Conservation (phyloP, 345 rosid genomes). For the Excoecaria cochinchinensis region DNA sequence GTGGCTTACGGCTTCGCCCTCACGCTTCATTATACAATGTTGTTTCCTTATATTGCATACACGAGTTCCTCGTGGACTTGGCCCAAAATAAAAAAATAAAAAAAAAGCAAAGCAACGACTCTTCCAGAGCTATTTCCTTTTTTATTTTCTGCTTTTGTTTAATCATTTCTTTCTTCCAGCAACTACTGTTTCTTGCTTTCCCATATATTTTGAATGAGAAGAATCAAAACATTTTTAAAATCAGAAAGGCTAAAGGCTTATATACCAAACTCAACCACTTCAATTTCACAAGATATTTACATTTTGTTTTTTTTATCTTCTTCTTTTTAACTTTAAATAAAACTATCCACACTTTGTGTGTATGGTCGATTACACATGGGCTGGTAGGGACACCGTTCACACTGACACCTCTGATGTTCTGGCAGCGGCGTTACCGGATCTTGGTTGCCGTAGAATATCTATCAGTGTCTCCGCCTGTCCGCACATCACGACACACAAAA, state of each 20-base stretch:
- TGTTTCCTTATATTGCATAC: background rate
- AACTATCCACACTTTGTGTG: background rate
- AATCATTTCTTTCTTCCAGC: background rate
- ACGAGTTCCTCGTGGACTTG: constrained; percentile 16
- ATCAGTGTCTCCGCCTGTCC: constrained; percentile 79
- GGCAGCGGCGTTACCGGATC: constrained; percentile 68
- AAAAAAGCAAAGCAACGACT: background rate
- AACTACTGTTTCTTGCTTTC: background rate
- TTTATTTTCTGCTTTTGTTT: background rate
- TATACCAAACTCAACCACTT: constrained; percentile 11
- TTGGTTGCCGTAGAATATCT: constrained; percentile 82
- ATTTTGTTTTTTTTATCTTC: background rate
- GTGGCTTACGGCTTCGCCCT: background rate
- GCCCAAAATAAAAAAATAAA: too few relatives aligned
- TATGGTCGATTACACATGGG: constrained; percentile 18
- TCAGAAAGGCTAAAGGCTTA: background rate
- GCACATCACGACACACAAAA: constrained; percentile 23
- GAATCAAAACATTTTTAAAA: background rate
- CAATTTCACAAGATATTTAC: constrained; percentile 11
- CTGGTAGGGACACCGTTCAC: constrained; percentile 20
- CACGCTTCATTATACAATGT: background rate
- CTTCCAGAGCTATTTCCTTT: background rate
- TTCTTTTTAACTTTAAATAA: background rate
- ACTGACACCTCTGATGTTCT: constrained; percentile 46
- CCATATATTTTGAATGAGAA: background rate